phyloP scores from a whole-genome alignment of 2,329 filamentous ascomycete species.

The Epichloe gansuensis region DNA sequence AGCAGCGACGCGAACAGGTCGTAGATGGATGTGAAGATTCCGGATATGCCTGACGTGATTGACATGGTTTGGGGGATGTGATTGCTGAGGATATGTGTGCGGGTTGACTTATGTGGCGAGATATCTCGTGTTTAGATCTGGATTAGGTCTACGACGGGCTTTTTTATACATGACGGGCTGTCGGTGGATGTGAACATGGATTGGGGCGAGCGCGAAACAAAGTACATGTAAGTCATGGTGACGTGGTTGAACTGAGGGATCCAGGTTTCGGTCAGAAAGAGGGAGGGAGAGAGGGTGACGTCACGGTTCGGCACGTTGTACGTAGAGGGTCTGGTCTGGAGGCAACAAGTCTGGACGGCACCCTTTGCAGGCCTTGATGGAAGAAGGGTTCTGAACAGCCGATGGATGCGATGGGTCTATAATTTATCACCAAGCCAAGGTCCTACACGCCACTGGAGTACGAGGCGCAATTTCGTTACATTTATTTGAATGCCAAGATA shows the following conservation, averaged over 20 bases:
- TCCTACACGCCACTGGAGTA: too few relatives aligned
- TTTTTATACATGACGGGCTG: too few relatives aligned
- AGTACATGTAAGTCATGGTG: neutral
- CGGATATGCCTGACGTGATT: slow-evolving; percentile 23
- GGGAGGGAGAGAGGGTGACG: neutral
- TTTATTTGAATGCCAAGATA: neutral
- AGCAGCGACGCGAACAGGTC: slow-evolving; percentile 28
- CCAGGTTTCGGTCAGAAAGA: neutral
- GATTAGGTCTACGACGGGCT: too few relatives aligned
- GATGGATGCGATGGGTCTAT: too few relatives aligned
- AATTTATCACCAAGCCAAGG: too few relatives aligned
- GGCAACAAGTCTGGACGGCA: too few relatives aligned
- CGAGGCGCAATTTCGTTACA: neutral
- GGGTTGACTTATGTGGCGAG: too few relatives aligned
- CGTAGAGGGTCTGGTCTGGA: neutral
- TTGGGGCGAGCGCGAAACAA: too few relatives aligned
- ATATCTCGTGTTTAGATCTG: too few relatives aligned
- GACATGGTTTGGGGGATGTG: slow-evolving; percentile 18
- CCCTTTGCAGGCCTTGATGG: too few relatives aligned
- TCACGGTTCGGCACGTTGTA: neutral
- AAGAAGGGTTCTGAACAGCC: too few relatives aligned
- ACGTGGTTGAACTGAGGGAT: neutral
- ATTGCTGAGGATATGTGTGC: neutral
- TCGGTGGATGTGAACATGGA: too few relatives aligned
- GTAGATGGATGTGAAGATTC: slow-evolving; percentile 29